Percentiles rank a stretch among this genome's conserved stretches.
Conservation (phyloP, 2,329 filamentous ascomycete species). For the Aspergillus tamarii region DNA sequence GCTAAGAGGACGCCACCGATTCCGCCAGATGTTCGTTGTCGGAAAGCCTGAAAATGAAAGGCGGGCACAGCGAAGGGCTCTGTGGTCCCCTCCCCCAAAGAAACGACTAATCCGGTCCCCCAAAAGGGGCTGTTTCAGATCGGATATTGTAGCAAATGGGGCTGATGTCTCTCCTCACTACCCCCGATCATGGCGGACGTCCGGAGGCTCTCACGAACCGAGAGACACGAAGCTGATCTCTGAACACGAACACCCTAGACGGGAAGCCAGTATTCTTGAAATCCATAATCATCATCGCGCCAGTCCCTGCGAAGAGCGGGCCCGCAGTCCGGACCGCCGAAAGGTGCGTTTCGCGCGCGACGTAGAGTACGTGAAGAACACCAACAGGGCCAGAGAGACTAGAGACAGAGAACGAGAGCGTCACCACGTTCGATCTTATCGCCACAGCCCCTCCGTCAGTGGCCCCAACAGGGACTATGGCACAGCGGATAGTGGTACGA, state of each 20-base stretch:
- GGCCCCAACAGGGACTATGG: neutral
- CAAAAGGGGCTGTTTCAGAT: neutral
- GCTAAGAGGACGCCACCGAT: slow-evolving; percentile 12
- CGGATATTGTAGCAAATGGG: slow-evolving; percentile 2
- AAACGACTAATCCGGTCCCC: slow-evolving; percentile 13
- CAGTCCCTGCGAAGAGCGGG: slow-evolving; percentile 10
- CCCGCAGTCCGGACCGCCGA: slow-evolving; percentile 9
- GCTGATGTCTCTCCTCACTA: neutral
- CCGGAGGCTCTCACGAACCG: slow-evolving; percentile 12
- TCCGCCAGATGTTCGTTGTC: slow-evolving; percentile 18
- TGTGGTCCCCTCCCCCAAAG: slow-evolving; percentile 9
- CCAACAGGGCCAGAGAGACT: slow-evolving; percentile 7
- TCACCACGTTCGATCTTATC: slow-evolving; percentile 1
- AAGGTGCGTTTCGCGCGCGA: slow-evolving; percentile 25
- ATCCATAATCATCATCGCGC: slow-evolving; percentile 17
- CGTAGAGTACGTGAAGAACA: slow-evolving; percentile 18
- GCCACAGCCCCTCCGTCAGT: neutral
- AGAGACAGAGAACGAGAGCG: slow-evolving; percentile 5
- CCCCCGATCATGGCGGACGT: slow-evolving; percentile 7
- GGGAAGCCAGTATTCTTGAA: slow-evolving; percentile 15
- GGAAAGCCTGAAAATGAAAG: slow-evolving; percentile 12
- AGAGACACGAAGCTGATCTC: slow-evolving; percentile 24
- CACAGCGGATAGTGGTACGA: neutral
- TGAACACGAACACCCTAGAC: slow-evolving; percentile 22
- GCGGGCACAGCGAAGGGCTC: neutral